phyloP scores from a whole-genome alignment of 305 asterid genomes.

The Solanum hybrid region DNA sequence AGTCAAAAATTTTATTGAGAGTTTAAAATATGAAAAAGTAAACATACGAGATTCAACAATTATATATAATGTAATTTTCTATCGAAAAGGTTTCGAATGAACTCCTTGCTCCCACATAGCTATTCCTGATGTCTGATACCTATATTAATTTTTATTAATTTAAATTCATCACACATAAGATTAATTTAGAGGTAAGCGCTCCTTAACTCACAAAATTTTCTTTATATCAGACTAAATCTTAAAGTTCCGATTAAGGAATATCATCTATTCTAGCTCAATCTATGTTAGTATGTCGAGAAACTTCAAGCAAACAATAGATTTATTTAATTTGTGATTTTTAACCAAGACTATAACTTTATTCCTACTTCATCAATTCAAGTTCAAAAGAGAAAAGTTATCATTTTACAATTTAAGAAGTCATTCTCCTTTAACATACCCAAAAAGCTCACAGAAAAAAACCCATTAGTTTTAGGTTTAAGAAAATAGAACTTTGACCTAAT shows the following conservation, averaged over 20 bases:
- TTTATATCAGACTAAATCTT: too few relatives aligned
- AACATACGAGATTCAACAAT: neutral
- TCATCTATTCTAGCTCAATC: neutral
- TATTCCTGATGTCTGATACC: neutral
- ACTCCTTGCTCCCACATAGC: rapidly evolving
- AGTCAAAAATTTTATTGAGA: neutral
- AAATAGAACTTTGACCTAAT: neutral
- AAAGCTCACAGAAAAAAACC: neutral
- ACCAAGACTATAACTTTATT: neutral
- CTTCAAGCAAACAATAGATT: neutral
- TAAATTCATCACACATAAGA: too few relatives aligned
- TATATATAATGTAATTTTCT: too few relatives aligned
- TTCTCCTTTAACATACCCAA: neutral
- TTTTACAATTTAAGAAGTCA: neutral
- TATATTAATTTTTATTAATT: too few relatives aligned
- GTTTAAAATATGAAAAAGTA: neutral
- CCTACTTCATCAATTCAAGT: neutral
- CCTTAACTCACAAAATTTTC: too few relatives aligned
- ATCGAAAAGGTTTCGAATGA: neutral
- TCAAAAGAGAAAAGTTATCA: neutral
- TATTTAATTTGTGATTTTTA: neutral
- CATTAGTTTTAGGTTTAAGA: neutral
- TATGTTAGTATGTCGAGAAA: neutral
- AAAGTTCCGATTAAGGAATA: too few relatives aligned
- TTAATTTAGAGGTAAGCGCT: too few relatives aligned